These are phyloP conservation scores for Leccinum boreale DNA, from an alignment of 768 basidiomycete genomes.

Conservation along the genomic window DNA sequence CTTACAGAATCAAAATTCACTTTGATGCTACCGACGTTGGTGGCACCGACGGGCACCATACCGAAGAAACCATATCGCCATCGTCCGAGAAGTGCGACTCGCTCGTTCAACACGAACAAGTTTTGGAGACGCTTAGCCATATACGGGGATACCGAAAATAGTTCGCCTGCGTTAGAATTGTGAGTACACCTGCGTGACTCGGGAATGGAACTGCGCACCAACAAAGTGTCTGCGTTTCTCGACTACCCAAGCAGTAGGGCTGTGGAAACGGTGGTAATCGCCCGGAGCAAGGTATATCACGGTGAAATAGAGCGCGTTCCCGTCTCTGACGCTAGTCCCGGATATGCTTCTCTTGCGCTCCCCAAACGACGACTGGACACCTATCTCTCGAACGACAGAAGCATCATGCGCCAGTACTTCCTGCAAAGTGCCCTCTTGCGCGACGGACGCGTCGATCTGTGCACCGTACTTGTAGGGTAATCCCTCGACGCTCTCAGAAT, in stretches of 20 bases:
- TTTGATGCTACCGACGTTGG: conserved; percentile 95
- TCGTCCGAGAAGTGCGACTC: conserved; percentile 89
- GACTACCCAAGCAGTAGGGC: conserved; percentile 94
- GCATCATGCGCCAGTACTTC: conserved; percentile 65
- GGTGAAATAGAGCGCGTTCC: conserved; percentile 84
- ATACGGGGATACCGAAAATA: conserved; percentile 95
- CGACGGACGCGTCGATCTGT: conserved; percentile 73
- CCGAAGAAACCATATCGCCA: conserved; percentile 97
- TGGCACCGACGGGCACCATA: conserved; percentile 98
- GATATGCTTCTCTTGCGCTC: conserved; percentile 36
- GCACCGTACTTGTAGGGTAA: conserved; percentile 58
- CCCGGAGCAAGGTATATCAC: conserved; percentile 98
- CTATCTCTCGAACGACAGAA: conserved; percentile 72
- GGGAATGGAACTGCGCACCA: conserved; percentile 44
- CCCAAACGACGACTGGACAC: conserved; percentile 42
- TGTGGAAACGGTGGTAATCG: conserved; percentile 98
- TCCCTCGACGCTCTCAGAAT: conserved; percentile 22
- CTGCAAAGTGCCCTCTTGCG: conserved; percentile 46
- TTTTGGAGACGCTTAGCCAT: conserved; percentile 90
- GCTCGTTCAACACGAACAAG: conserved; percentile 96
- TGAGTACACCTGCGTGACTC: background rate
- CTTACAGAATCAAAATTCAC: conserved; percentile 89
- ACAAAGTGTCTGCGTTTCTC: conserved; percentile 94
- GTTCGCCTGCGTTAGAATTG: conserved; percentile 54
- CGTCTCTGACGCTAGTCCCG: conserved; percentile 56